Base-by-base conservation (phyloP, 2,329 filamentous ascomycete species). In the Colletotrichum sp. region DNA sequence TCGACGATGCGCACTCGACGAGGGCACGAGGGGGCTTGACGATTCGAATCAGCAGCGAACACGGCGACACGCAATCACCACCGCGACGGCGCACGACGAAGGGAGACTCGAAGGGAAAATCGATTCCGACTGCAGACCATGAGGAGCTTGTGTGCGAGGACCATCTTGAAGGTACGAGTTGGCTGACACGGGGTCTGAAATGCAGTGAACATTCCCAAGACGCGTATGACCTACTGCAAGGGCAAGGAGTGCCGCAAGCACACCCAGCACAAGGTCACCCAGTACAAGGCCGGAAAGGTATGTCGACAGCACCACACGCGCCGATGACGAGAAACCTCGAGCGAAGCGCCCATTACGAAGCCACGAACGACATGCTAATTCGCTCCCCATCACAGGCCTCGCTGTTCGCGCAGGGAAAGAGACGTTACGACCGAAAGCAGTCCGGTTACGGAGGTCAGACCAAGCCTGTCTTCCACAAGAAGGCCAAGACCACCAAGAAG, bases 401-500 rank as follows among this genome's bases (percentile, higher is more conserved):
- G 85, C 92, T 96, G 82, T 98, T 96, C 92, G 96, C 96, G 81
- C 96, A 99, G 93, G 96, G 96, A 93, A 99, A 99, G 95, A 95
- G 96, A 90, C 96, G 96, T 94, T 99, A 99, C 92, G 96, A 98
- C 91, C 93, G 96, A 87, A 99, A 99, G 93, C 96, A 99, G 92
- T 95, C 94, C 88, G 96, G 96, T 95, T 99, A 98, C 87, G 97
- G 97, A 95, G 97, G 97, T 96, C 97, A 99, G 92, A 99, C 97
- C 86, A 99, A 99, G 92, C 97, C 98, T 84, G 96, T 99, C 86
- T 99, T 99, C 95, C 97, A 99, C 95, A 99, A 99, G 94, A 99
- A 98, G 92, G 97, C 97, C 82, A 99, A 99, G 95, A 99, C 97
- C 83, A 99, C 97, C 87, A 99, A 99, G 95, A 99, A 99, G 94